Evolutionary conservation across 139 green algal genomes (phyloP).

Genomic region (Parachlorella kessleri): DNA sequence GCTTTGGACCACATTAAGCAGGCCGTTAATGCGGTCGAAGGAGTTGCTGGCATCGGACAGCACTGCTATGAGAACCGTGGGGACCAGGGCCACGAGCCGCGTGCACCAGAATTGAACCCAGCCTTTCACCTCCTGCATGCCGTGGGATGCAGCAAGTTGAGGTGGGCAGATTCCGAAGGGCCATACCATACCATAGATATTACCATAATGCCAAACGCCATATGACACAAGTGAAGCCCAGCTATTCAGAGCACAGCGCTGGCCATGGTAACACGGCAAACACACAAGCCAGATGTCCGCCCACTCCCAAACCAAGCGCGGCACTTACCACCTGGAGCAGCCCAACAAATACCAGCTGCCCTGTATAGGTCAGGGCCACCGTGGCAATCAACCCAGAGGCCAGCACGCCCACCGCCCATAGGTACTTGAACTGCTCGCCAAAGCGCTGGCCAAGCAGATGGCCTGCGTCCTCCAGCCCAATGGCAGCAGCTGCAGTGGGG

Average conservation of each 20-base stretch:
- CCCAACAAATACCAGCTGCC: constrained; percentile 66
- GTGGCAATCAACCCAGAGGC: constrained; percentile 55
- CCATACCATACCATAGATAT: too few relatives aligned
- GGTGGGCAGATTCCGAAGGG: too few relatives aligned
- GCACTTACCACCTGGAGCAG: constrained; percentile 51
- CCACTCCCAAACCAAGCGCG: too few relatives aligned
- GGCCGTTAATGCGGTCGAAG: constrained; percentile 58
- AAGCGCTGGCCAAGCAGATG: constrained; percentile 39
- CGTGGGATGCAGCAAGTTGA: too few relatives aligned
- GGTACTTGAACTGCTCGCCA: constrained; percentile 38
- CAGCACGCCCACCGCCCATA: constrained; percentile 56
- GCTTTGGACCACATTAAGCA: constrained; percentile 57
- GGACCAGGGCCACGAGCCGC: constrained; percentile 39
- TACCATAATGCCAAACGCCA: too few relatives aligned
- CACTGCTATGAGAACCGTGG: constrained; percentile 46
- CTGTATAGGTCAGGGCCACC: constrained; percentile 57
- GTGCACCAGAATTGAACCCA: constrained; percentile 49
- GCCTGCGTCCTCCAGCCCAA: constrained; percentile 40
- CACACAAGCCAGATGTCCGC: too few relatives aligned
- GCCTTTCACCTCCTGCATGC: constrained; percentile 29
- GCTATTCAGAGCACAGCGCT: too few relatives aligned
- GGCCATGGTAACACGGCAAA: too few relatives aligned
- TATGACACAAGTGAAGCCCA: too few relatives aligned
- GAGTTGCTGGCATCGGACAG: constrained; percentile 38
- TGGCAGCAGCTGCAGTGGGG: constrained; percentile 27